These are phyloP conservation scores for Pontederia crassipes DNA, from an alignment of 176 grass and related monocot genomes.

Conservation along the genomic window DNA sequence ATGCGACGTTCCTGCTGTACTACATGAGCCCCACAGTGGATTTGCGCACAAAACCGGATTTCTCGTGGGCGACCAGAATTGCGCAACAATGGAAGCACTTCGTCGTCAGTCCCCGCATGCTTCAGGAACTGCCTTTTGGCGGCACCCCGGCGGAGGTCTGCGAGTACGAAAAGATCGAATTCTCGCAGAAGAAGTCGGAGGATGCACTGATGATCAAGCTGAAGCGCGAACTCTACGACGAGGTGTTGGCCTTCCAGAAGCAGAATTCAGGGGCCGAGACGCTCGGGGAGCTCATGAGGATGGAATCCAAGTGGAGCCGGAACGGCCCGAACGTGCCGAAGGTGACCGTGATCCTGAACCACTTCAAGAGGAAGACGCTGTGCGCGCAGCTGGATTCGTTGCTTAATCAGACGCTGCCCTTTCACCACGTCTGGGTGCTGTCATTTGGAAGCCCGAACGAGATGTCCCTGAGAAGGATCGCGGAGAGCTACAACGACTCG, in stretches of 20 bases:
- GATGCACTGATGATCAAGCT: constrained; percentile 72
- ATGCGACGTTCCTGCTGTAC: constrained; percentile 95
- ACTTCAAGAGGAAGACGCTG: constrained; percentile 89
- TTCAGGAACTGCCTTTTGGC: constrained; percentile 10
- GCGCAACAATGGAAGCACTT: constrained; percentile 76
- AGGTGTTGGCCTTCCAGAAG: constrained; percentile 57
- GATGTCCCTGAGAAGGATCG: constrained; percentile 44
- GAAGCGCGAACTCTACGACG: constrained; percentile 82
- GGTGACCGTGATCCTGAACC: constrained; percentile 83
- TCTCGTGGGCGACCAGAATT: constrained; percentile 63
- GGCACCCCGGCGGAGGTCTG: constrained; percentile 48
- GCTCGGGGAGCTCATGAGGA: constrained; percentile 47
- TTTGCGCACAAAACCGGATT: constrained; percentile 60
- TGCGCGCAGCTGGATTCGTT: constrained; percentile 82
- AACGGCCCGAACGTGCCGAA: constrained; percentile 21
- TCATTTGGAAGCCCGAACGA: constrained; percentile 83
- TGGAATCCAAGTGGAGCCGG: constrained; percentile 50
- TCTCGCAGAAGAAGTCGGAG: constrained; percentile 85
- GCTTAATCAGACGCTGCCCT: constrained; percentile 66
- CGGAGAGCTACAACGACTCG: constrained; percentile 75
- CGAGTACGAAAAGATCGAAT: constrained; percentile 87
- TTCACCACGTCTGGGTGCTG: constrained; percentile 89
- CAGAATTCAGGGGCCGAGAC: constrained; percentile 58
- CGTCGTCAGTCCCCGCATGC: constrained; percentile 23
- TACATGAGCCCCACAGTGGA: constrained; percentile 95